phyloP scores from a whole-genome alignment of 768 basidiomycete genomes.

The Pulveroboletus sp. region DNA sequence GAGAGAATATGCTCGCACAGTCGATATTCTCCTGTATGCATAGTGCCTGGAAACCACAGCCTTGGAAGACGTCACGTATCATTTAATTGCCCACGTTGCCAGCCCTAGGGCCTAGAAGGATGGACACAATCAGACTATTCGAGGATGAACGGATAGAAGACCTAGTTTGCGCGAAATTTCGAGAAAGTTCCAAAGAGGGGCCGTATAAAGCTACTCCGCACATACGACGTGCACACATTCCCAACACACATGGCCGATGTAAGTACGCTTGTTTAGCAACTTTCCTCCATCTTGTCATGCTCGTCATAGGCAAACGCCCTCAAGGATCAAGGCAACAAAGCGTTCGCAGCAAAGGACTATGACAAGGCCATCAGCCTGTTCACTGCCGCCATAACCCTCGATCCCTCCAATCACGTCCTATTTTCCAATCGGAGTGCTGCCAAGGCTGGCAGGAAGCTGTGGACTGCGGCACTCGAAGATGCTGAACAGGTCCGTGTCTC shows the following conservation, averaged over 20 bases:
- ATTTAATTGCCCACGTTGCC: no score
- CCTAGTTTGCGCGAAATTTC: constrained; percentile 23
- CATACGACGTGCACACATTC: not conserved
- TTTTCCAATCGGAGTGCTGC: constrained; percentile 94
- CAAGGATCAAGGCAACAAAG: constrained; percentile 94
- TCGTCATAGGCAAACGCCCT: constrained; percentile 50
- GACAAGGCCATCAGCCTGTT: constrained; percentile 84
- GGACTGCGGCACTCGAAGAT: constrained; percentile 73
- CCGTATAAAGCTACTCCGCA: constrained; percentile 16
- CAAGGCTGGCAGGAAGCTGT: constrained; percentile 81
- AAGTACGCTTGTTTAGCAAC: constrained; percentile 10
- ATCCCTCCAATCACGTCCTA: constrained; percentile 82
- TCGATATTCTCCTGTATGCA: no score
- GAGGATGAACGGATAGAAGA: no score
- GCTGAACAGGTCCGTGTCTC: constrained; percentile 71
- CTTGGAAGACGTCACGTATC: no score
- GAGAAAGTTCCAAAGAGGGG: constrained; percentile 29
- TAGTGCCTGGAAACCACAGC: no score
- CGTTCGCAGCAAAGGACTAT: constrained; percentile 91
- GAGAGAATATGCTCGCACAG: no score
- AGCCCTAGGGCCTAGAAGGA: not conserved
- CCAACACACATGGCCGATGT: constrained; percentile 34
- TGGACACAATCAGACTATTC: no score
- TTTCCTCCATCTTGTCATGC: constrained; percentile 18
- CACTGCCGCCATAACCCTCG: constrained; percentile 77